A percentile compares a stretch with the other conserved stretches of the same genome.
Conservation (phyloP, 805 yeast species). For the Zygoascus tannicola region DNA sequence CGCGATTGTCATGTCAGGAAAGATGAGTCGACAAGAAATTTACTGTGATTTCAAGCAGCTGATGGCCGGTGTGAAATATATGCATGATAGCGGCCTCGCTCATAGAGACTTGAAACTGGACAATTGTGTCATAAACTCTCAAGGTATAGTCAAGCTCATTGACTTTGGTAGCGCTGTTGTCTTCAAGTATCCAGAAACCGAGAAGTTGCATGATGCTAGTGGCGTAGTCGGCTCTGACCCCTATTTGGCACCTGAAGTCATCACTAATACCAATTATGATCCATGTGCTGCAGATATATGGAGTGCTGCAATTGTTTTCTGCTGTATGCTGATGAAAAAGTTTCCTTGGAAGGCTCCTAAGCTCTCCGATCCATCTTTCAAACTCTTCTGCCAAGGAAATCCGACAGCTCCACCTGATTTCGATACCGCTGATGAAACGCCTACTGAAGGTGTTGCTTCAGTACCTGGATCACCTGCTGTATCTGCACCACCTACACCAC, state of each 20-base stretch:
- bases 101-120: constrained; percentile 89
- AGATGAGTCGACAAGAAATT: constrained; percentile 70
- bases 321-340: constrained; percentile 84
- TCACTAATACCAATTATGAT: constrained; percentile 72
- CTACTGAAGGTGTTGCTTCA: neutral
- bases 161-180: constrained; percentile 94
- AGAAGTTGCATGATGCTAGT: constrained; percentile 60
- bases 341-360: constrained; percentile 95
- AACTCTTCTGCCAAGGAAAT: constrained; percentile 46
- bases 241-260: constrained; percentile 84
- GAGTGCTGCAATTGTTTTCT: constrained; percentile 85
- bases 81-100: constrained; percentile 78
- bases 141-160: constrained; percentile 81
- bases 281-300: constrained; percentile 92
- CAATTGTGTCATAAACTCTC: constrained; percentile 75
- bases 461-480: neutral
- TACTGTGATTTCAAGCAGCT: constrained; percentile 87
- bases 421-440: constrained; percentile 20
- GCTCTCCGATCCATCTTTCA: constrained; percentile 69
- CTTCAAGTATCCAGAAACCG: constrained; percentile 76
- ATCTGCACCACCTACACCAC: neutral
- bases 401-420: neutral
- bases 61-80: constrained; percentile 66
- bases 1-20: constrained; percentile 89
- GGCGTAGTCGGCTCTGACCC: constrained; percentile 89